These are phyloP conservation scores for Arabidopsis suecica DNA, from an alignment of 345 rosid species.

Conservation along the genomic window DNA sequence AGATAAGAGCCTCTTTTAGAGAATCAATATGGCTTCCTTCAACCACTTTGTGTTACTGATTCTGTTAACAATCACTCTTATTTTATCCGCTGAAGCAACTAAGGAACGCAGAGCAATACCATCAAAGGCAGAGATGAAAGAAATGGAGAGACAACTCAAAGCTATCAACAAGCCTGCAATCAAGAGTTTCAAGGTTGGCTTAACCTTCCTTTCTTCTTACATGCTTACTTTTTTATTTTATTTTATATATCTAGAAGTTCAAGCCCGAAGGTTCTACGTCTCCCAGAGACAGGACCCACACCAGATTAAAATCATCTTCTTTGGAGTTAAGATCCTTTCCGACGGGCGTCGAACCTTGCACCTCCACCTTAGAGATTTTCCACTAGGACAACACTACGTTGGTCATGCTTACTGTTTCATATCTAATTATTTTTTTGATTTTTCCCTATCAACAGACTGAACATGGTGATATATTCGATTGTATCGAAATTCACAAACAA, in stretches of 20 bases:
- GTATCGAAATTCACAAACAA: conserved; percentile 47
- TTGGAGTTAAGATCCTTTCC: too few relatives aligned
- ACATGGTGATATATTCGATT: conserved; percentile 45
- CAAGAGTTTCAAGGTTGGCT: conserved; percentile 44
- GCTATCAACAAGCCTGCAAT: conserved; percentile 45
- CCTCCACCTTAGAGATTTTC: too few relatives aligned
- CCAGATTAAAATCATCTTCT: too few relatives aligned
- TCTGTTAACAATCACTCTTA: conserved; percentile 4
- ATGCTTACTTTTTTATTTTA: neutral
- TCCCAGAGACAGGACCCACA: too few relatives aligned
- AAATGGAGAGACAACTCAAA: conserved; percentile 42
- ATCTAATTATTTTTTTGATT: too few relatives aligned
- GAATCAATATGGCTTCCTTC: conserved; percentile 1
- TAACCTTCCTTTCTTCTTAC: neutral
- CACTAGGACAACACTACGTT: too few relatives aligned
- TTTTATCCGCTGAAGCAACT: conserved; percentile 20
- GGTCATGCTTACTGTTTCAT: too few relatives aligned
- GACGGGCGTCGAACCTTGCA: too few relatives aligned
- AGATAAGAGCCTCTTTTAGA: conserved; percentile 8
- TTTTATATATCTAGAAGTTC: too few relatives aligned
- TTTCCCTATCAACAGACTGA: conserved; percentile 32
- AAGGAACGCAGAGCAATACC: neutral
- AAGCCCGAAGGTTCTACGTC: too few relatives aligned
- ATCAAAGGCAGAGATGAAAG: conserved; percentile 35
- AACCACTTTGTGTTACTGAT: neutral